Percentiles rank a stretch among this genome's conserved stretches.
phyloP scores from a whole-genome alignment of 495 filamentous ascomycete genomes.

The Penicillium manginii region DNA sequence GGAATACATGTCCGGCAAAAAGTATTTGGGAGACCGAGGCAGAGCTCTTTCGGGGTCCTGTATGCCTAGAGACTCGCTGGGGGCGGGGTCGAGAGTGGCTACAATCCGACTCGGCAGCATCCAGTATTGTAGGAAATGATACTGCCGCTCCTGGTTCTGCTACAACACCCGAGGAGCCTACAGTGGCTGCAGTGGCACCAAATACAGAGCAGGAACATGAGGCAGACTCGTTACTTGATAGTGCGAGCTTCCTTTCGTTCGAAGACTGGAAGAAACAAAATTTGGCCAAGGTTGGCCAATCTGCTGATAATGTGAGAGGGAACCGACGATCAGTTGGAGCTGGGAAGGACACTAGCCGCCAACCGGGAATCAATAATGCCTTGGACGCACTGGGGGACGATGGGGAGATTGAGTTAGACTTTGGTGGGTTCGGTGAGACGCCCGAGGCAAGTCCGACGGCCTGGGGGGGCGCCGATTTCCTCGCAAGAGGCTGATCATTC shows the following conservation, averaged over 20 bases:
- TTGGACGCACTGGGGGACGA: slow-evolving; percentile 84
- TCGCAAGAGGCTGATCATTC: slow-evolving; percentile 33
- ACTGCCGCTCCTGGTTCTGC: slow-evolving; percentile 12
- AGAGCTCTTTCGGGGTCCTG: slow-evolving; percentile 18
- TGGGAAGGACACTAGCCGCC: slow-evolving; percentile 45
- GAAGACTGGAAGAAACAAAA: slow-evolving; percentile 99
- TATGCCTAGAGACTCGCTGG: slow-evolving; percentile 25
- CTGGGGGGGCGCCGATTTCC: slow-evolving; percentile 40
- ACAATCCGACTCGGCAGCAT: not conserved
- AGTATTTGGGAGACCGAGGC: slow-evolving; percentile 25
- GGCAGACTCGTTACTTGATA: slow-evolving; percentile 72
- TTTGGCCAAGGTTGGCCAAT: slow-evolving; percentile 82
- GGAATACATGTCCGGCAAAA: slow-evolving; percentile 19
- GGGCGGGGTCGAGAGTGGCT: slow-evolving; percentile 9
- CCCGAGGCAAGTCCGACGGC: slow-evolving; percentile 41
- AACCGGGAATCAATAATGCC: slow-evolving; percentile 64
- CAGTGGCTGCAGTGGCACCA: slow-evolving; percentile 11
- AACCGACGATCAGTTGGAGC: slow-evolving; percentile 40
- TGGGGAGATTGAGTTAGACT: slow-evolving; percentile 87
- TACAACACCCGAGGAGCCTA: slow-evolving; percentile 1
- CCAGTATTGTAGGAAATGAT: slow-evolving; percentile 8
- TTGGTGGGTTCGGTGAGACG: slow-evolving; percentile 66
- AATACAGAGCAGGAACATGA: slow-evolving; percentile 52
- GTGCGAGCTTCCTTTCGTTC: slow-evolving; percentile 90
- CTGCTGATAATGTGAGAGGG: slow-evolving; percentile 69